Evolutionary conservation across 164 flowering plant species (phyloP).

Genomic region (Magnolia sinica): DNA sequence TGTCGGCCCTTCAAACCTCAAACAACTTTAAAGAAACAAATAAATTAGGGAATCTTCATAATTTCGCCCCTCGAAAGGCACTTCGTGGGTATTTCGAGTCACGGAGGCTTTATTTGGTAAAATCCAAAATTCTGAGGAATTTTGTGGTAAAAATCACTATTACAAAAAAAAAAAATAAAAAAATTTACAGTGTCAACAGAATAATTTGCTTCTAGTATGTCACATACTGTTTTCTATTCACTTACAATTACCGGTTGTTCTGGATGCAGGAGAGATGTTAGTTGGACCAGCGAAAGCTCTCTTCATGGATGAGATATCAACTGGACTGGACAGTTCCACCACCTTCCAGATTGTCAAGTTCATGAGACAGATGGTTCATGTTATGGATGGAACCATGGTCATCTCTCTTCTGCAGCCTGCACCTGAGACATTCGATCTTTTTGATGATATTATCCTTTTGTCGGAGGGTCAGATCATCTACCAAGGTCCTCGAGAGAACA

Average conservation of each 20-base stretch:
- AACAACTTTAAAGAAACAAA: too few relatives aligned
- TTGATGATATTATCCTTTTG: conserved; percentile 53
- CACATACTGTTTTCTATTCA: too few relatives aligned
- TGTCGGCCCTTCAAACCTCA: too few relatives aligned
- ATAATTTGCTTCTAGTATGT: too few relatives aligned
- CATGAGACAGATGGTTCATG: conserved; percentile 58
- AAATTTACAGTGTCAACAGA: too few relatives aligned
- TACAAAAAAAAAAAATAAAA: too few relatives aligned
- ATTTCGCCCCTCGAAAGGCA: too few relatives aligned
- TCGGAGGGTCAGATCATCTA: conserved; percentile 57
- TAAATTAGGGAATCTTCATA: too few relatives aligned
- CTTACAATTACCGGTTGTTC: not conserved
- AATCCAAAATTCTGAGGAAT: too few relatives aligned
- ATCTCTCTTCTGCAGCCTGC: conserved; percentile 65
- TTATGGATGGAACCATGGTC: conserved; percentile 55
- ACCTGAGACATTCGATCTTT: conserved; percentile 55
- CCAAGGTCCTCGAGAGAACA: conserved; percentile 47
- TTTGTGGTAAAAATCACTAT: too few relatives aligned
- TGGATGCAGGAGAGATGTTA: conserved; percentile 52
- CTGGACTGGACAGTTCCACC: conserved; percentile 66
- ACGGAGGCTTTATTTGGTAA: too few relatives aligned
- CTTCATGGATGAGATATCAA: conserved; percentile 69
- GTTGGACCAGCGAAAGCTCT: conserved; percentile 63
- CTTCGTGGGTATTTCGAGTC: too few relatives aligned
- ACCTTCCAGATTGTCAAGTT: conserved; percentile 54